Percentiles rank a stretch among this genome's conserved stretches.
Conservation (phyloP, 495 filamentous ascomycete genomes). For the Penicillium maclennaniae region DNA sequence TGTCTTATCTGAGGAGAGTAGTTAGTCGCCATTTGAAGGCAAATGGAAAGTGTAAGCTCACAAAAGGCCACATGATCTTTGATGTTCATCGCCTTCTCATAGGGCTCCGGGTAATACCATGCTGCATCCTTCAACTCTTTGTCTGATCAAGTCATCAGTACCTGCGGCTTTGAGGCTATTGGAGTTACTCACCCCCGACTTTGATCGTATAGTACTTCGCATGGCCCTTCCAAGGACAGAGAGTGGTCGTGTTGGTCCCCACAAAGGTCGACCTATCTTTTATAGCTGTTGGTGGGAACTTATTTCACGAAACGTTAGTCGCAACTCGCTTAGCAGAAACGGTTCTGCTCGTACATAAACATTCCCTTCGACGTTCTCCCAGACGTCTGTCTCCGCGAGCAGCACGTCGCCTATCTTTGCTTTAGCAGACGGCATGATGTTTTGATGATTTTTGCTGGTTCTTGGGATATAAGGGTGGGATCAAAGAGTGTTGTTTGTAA, state of each 20-base stretch:
- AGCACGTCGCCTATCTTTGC: conserved; percentile 55
- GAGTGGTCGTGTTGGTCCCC: conserved; percentile 47
- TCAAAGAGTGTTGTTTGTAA: too few relatives aligned
- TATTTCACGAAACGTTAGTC: conserved; percentile 4
- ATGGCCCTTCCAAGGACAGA: conserved; percentile 68
- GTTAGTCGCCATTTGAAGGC: neutral
- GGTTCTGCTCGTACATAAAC: conserved; percentile 52
- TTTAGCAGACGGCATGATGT: conserved; percentile 47
- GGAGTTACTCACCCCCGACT: conserved; percentile 45
- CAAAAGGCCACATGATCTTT: conserved; percentile 66
- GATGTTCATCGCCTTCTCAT: conserved; percentile 53
- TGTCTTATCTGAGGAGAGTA: conserved; percentile 9
- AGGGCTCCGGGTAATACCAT: conserved; percentile 62
- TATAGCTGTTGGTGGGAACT: conserved; percentile 35
- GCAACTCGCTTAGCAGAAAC: neutral
- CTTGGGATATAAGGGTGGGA: too few relatives aligned
- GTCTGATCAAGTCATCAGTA: conserved; percentile 29
- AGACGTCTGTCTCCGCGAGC: conserved; percentile 58
- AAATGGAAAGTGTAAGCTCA: conserved; percentile 33
- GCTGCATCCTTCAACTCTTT: conserved; percentile 55
- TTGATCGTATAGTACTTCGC: conserved; percentile 64
- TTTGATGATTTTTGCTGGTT: too few relatives aligned
- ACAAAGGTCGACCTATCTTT: conserved; percentile 46
- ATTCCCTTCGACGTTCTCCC: conserved; percentile 67
- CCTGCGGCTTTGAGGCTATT: neutral